Percentiles rank a stretch among this genome's conserved stretches.
These are phyloP conservation scores for Melampsora americana DNA, from an alignment of 1,284 basidiomycete genomes.

Conservation along the genomic window DNA sequence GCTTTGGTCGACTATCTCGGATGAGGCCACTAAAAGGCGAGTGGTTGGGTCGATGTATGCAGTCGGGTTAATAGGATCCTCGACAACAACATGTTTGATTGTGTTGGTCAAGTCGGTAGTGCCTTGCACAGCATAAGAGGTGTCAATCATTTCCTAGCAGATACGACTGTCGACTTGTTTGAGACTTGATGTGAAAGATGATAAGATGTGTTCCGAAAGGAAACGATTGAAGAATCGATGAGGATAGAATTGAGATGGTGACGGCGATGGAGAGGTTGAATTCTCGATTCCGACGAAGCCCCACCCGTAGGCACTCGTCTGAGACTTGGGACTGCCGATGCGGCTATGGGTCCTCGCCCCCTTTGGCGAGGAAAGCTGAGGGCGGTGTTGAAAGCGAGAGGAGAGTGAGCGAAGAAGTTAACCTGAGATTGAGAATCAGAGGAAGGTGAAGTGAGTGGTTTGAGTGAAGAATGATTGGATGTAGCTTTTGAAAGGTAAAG, in stretches of 20 bases:
- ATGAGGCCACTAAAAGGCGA: too few relatives aligned
- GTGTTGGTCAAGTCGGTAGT: neutral
- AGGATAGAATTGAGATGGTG: neutral
- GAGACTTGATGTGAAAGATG: neutral
- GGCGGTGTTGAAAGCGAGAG: slow-evolving; percentile 5
- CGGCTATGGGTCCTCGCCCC: slow-evolving; percentile 44
- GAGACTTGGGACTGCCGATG: slow-evolving; percentile 24
- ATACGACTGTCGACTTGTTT: neutral
- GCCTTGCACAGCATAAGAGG: slow-evolving; percentile 11
- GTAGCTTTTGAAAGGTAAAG: slow-evolving; percentile 1
- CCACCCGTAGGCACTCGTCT: slow-evolving; percentile 42
- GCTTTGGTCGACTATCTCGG: too few relatives aligned
- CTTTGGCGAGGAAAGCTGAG: slow-evolving; percentile 44
- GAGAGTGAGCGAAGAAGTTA: too few relatives aligned
- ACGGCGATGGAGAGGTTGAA: slow-evolving; percentile 10
- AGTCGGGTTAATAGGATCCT: too few relatives aligned
- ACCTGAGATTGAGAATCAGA: neutral
- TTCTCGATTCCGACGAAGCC: slow-evolving; percentile 42
- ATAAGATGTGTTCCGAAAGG: neutral
- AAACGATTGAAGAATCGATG: neutral
- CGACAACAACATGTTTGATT: too few relatives aligned
- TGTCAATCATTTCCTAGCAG: neutral
- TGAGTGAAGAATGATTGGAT: neutral
- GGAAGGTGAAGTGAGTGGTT: too few relatives aligned
- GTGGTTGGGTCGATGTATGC: too few relatives aligned